A percentile compares a stretch with the other conserved stretches of the same genome.
Conservation (phyloP, 371 early-diverging fungal species). For the Mucor racemosus region DNA sequence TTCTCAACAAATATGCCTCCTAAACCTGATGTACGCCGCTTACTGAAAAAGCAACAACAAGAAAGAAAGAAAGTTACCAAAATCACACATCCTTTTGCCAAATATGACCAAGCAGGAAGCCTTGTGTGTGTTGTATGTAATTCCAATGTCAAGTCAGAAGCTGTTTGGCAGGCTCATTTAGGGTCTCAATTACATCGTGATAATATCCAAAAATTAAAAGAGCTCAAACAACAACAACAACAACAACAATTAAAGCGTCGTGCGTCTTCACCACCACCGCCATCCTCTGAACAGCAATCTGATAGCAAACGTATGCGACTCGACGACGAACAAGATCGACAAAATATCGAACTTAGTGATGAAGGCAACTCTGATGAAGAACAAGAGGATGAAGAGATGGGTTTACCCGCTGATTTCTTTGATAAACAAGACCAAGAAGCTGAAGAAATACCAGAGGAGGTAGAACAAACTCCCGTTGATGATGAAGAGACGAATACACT, state of each 20-base stretch:
- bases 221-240: constrained; percentile 30
- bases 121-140: constrained; percentile 46
- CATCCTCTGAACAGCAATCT: background rate
- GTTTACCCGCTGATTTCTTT: constrained; percentile 32
- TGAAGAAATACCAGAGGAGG: constrained; percentile 9
- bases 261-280: constrained; percentile 19
- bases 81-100: constrained; percentile 51
- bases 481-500: constrained; percentile 7
- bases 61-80: constrained; percentile 40
- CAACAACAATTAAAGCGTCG: constrained; percentile 22
- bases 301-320: constrained; percentile 22
- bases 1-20: constrained; percentile 30
- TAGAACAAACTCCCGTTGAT: constrained; percentile 4
- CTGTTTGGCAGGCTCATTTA: constrained; percentile 52
- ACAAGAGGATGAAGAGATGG: constrained; percentile 21
- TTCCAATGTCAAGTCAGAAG: constrained; percentile 32
- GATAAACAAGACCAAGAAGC: constrained; percentile 19
- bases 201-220: constrained; percentile 45
- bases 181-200: constrained; percentile 39
- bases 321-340: constrained; percentile 24
- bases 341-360: constrained; percentile 16
- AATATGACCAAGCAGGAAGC: constrained; percentile 45
- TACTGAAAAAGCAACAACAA: constrained; percentile 47
- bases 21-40: constrained; percentile 40
- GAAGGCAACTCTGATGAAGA: constrained; percentile 19